Base-by-base conservation (phyloP, 208 protist genomes). In the Leishmania aethiopica region DNA sequence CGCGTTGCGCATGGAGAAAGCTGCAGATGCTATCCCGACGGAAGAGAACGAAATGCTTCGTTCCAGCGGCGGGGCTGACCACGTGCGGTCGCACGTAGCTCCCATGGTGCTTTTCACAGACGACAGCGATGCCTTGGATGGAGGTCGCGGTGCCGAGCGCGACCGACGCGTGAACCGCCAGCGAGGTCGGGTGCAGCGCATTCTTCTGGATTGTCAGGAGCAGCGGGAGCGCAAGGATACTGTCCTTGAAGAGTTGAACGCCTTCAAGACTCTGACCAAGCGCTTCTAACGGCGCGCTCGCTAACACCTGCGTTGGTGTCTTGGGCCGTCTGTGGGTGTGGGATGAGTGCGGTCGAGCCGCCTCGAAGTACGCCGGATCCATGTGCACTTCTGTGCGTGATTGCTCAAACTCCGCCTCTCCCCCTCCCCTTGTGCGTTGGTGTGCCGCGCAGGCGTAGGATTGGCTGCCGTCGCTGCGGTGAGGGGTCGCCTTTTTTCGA, bases 141-240 rank as follows among this genome's bases (percentile, higher is more conserved):
- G 76, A 19, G 77, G 77, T 40, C 82, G 82, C 11, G 70, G 77
- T 40, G 67, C 77, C 3, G 70, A 62, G 40, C 75, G 77, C 22
- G 75, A 81, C 40, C 35, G 47, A 19, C 82, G 77, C 28, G 59
- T 81, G 19, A 35, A 28, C 10, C 77, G 55, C 49, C 82, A 85
- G 57, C 62, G 67, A 1, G 40, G 37, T 81, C 76, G 82, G n/a
- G 77, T 78, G 71, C 82, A 64, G 42, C 2, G 57, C 8, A 45
- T 81, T 51, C 71, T 85, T 62, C 60, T 85, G 45, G 69, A 80
- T 37, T 85, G 82, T 10, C 28, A 85, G 60, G 82, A 85, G 82
- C 83, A 80, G 75, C 83, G 75, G 13, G 37, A 60, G 45, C 73
- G 83, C 6, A 79, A 80, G 55, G 28, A 59, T 13, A 22, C 77